A percentile compares a stretch with the other conserved stretches of the same genome.
These are phyloP conservation scores for Taxillus chinensis DNA, from an alignment of 164 flowering plant genomes.

Conservation along the genomic window DNA sequence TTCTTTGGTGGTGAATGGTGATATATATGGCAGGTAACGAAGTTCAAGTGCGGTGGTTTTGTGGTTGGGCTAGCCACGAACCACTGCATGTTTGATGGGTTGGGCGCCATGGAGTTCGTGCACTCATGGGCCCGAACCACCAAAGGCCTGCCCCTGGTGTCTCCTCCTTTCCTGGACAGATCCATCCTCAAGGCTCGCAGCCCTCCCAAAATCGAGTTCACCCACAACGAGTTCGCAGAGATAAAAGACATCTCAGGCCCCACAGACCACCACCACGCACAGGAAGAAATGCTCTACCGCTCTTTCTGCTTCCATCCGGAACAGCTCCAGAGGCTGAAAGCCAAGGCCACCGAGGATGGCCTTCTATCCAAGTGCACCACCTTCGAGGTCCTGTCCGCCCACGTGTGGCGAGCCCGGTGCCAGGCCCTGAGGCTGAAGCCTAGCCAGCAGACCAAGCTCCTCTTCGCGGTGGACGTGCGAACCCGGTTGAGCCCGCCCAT, in stretches of 20 bases:
- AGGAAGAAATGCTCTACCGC: slow-evolving; percentile 50
- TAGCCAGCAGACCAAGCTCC: slow-evolving; percentile 76
- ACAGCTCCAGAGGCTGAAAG: slow-evolving; percentile 51
- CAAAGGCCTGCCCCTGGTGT: slow-evolving; percentile 40
- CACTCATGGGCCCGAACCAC: slow-evolving; percentile 83
- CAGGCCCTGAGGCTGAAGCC: slow-evolving; percentile 49
- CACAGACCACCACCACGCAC: slow-evolving; percentile 36
- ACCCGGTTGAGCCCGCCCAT: slow-evolving; percentile 59
- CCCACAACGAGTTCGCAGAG: slow-evolving; percentile 73
- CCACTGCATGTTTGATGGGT: slow-evolving; percentile 79
- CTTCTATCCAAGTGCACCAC: slow-evolving; percentile 55
- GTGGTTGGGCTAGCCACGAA: slow-evolving; percentile 69
- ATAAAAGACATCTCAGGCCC: slow-evolving; percentile 63
- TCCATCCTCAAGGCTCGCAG: slow-evolving; percentile 43
- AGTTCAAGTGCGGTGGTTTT: slow-evolving; percentile 86
- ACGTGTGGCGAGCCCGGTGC: slow-evolving; percentile 72
- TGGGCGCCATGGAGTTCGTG: slow-evolving; percentile 81
- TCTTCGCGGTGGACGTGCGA: slow-evolving; percentile 89
- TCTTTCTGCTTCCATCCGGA: slow-evolving; percentile 68
- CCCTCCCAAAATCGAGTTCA: slow-evolving; percentile 54
- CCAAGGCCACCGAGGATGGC: slow-evolving; percentile 47
- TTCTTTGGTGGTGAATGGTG: too few species aligned
- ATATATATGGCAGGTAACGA: slow-evolving; percentile 49
- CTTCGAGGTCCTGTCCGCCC: slow-evolving; percentile 78
- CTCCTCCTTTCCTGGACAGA: slow-evolving; percentile 59